phyloP scores from a whole-genome alignment of 2,329 filamentous ascomycete genomes.

The Aspergillus sp. region DNA sequence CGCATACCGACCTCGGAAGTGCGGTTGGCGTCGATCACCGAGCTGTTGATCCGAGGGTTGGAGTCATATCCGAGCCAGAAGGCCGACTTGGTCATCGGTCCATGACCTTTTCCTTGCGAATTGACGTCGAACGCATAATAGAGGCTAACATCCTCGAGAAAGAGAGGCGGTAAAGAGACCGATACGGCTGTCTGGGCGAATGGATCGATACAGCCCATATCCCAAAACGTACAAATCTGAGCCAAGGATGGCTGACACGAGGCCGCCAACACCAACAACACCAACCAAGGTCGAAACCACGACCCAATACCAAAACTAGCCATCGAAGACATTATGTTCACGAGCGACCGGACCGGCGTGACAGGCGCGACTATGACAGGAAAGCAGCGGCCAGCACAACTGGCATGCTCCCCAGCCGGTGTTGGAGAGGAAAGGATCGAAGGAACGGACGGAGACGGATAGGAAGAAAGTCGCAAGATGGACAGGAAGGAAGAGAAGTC shows the following conservation, averaged over 20 bases:
- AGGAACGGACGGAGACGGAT: constrained; percentile 1
- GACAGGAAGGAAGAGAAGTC: not conserved
- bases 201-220: constrained; percentile 31
- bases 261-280: constrained; percentile 15
- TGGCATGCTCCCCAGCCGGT: constrained; percentile 16
- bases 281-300: constrained; percentile 9
- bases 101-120: constrained; percentile 23
- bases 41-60: constrained; percentile 20
- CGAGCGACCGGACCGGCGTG: constrained; percentile 19
- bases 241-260: constrained; percentile 17
- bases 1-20: constrained; percentile 33
- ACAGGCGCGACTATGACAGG: constrained; percentile 12
- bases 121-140: constrained; percentile 33
- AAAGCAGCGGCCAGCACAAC: constrained; percentile 11
- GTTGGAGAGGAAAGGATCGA: not conserved
- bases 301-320: constrained; percentile 8
- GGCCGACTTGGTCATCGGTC: constrained; percentile 30
- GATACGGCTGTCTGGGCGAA: constrained; percentile 32
- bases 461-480: not conserved
- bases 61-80: constrained; percentile 30
- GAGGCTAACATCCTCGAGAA: constrained; percentile 26
- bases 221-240: constrained; percentile 32
- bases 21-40: constrained; percentile 25
- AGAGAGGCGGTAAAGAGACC: constrained; percentile 30
- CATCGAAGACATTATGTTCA: constrained; percentile 16